A percentile compares a stretch with the other conserved stretches of the same genome.
These are phyloP conservation scores for Aeschynomene evenia DNA, from an alignment of 306 rosid genomes.

Conservation along the genomic window DNA sequence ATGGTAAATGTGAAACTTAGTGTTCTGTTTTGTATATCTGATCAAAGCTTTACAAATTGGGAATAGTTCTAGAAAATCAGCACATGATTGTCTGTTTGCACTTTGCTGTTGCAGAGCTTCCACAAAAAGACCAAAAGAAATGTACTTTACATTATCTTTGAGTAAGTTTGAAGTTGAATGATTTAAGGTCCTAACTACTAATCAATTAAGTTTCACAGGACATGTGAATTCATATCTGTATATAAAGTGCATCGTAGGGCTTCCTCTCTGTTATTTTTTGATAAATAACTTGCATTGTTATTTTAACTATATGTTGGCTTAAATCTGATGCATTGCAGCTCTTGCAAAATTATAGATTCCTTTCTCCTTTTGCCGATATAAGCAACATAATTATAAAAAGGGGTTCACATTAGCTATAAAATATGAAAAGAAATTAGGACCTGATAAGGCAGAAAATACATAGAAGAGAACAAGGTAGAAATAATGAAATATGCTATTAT, in stretches of 20 bases:
- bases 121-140: background rate
- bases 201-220: background rate
- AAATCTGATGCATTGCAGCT: conserved; percentile 8
- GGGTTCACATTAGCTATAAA: background rate
- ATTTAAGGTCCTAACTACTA: background rate
- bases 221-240: background rate
- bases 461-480: background rate
- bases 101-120: background rate
- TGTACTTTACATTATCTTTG: background rate
- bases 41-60: background rate
- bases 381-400: background rate
- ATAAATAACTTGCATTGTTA: background rate
- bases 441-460: background rate
- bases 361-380: background rate
- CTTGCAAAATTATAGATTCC: background rate
- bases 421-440: background rate
- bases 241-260: background rate
- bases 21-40: background rate
- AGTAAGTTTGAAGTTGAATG: background rate
- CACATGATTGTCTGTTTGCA: background rate
- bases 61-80: background rate
- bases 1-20: background rate
- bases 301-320: background rate
- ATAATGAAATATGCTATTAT: no score
- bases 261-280: background rate